Base-by-base conservation (phyloP, 139 green algal genomes). In the Chlamydomonas sp. region DNA sequence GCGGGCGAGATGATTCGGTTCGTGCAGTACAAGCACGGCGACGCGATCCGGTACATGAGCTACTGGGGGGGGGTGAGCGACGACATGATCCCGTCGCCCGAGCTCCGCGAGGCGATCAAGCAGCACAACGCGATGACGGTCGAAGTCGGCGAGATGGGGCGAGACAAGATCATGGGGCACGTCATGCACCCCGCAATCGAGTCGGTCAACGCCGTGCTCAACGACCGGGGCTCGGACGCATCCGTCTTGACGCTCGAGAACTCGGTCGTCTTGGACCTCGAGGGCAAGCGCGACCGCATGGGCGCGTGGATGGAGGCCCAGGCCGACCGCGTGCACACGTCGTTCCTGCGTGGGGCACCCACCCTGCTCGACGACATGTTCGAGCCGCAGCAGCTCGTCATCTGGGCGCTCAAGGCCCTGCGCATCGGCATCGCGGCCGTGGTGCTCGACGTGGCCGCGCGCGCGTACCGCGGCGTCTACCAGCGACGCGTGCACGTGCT, bases 41-140 rank as follows among this genome's bases (percentile, higher is more conserved):
- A 64, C 24, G 54, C 24, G 24, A 67, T 67, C 5, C 60, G 33
- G 5, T 67, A 67, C 60, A 67, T 67, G 60, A 16, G 20, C 10
- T 67, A 67, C 60, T 67, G 60, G 60, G 29, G 60, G 10, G 10
- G 10, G 31, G 33, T 67, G 20, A 49, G 10, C 10, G 60, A 39
- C 60, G 30, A 28, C 16, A 24, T 47, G 29, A 24, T 13, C 60
- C 54, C 24, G 16, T 57, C 16, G 16, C n/a, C n/a, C n/a, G n/a
- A n/a, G n/a, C 20, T 28, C 20, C 16, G 16, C 16, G 47, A 57
- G 22, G 26, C 22, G 54, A 22, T 64, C 24, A 26, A 64, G 24
- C 24, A 30, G 30, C 54, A 64, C 54, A 33, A 64, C 24, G 34
- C 30, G 16, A 33, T 33, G 54, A 20, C 16, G 24, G 16, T 36